Base-by-base conservation (phyloP, 352 stramenopile species). In the Pythium brassicae region DNA sequence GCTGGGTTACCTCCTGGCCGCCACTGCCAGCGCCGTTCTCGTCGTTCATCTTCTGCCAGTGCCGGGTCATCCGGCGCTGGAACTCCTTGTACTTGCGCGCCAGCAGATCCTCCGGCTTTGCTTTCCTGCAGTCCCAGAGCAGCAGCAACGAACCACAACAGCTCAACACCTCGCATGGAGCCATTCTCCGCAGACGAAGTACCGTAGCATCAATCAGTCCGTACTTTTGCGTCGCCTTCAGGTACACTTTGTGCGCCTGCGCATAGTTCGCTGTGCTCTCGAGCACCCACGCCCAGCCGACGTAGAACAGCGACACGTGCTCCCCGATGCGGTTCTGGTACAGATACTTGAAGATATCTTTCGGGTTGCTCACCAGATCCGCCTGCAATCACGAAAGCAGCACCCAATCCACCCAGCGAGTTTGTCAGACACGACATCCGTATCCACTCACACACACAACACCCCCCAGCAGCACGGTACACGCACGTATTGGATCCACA, bases 401-500 rank as follows among this genome's bases (percentile, higher is more conserved):
- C n/a, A 17, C 22, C 3, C 8, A n/a, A 45, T 12, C 8, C 39
- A 45, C 17, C 17, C 37, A 45, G 3, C 15, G 11, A 25, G 17
- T 11, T n/a, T 4, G 17, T n/a, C 39, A 42, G 27, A 37, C 19
- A 53, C 23, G 27, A 0, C 46, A 52, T 52, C 19, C 26, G 32
- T 8, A 37, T 37, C 20, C 39, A 45, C 17, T 10, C 39, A 15
- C 46, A 15, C 26, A 20, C 26, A 3, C n/a, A 25, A 29, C 19
- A 14, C 34, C 9, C 22, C 26, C 20, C 42, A n/a, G 43, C 3
- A 1, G 6, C 32, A 25, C 6, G 2, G 25, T 10, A 56, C 20
- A 79, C 80, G 60, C 68, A 93, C 85, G 50, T 93, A 95, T 92
- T 89, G 78, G 39, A 95, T 88, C 85, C 85, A 95, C 29, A 95